Base-by-base conservation (phyloP, 257 asterid species). In the Verbena officinalis region DNA sequence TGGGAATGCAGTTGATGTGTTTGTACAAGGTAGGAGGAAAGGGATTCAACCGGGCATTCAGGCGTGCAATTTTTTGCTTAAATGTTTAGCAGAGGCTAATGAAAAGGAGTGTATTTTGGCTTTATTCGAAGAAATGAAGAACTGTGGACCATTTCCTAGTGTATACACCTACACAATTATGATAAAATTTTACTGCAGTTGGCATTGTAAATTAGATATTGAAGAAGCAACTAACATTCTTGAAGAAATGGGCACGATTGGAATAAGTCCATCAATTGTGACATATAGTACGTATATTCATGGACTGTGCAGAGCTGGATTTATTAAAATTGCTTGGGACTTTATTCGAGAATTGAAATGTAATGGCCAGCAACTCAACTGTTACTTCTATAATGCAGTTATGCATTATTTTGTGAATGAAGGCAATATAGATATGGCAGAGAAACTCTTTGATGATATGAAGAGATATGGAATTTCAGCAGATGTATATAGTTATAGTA, bases 31-130 rank as follows among this genome's bases (percentile, higher is more conserved):
- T 19, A 81, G 65, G 76, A 55, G 65, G 30, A 54, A 70, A 54
- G 85, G 88, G 53, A 27, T 80, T 46, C 73, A 60, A 69, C 83
- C 78, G 17, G 65, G 72, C 39, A 70, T 80, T 50, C 79, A 70
- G 4, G 59, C 91, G 2, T 81, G 85, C 72, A 85, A 85, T 77
- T 81, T 82, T 73, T 78, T 83, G 84, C 87, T 85, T 36, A 87
- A 87, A 65, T 79, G 84, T 49, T 74, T 85, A 69, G 73, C 76
- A 10, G 88, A 85, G 48, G 75, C 76, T 14, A 71, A 70, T 53
- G 71, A 73, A 60, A 71, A 68, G 72, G 76, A 69, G 12, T 6
- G 9, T 1, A 61, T 80, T 21, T 44, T 69, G 58, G 49, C 58
- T 62, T 62, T 79, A 9, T 88, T 81, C 38, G 61, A 66, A 49